Percentiles rank a stretch among this genome's conserved stretches.
phyloP scores from a whole-genome alignment of 768 basidiomycete species.

The Mycena filopes region DNA sequence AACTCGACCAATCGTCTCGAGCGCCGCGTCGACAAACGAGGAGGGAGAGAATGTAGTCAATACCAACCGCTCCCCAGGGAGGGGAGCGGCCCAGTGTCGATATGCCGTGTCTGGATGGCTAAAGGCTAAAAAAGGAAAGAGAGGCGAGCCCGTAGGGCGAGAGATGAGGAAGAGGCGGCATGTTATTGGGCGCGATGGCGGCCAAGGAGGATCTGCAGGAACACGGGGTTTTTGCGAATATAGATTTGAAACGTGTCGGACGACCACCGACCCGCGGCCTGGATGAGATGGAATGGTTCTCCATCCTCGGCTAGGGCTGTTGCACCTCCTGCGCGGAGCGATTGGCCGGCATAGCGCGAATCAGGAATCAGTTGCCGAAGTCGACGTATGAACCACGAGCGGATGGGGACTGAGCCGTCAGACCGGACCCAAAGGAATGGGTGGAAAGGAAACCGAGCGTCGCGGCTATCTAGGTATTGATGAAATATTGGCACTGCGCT shows the following conservation, averaged over 20 bases:
- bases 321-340: conserved; percentile 47
- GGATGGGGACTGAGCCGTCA: conserved; percentile 38
- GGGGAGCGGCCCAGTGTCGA: not conserved
- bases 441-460: conserved; percentile 24
- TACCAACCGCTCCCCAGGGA: not conserved
- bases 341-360: conserved; percentile 40
- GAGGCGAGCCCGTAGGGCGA: conserved; percentile 1
- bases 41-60: not conserved
- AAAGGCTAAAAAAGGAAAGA: not conserved
- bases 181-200: not conserved
- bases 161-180: not conserved
- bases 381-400: conserved; percentile 41
- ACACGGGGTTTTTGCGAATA: conserved; percentile 44
- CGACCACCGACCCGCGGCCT: conserved; percentile 46
- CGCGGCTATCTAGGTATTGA: conserved; percentile 32
- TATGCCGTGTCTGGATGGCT: not conserved
- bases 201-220: conserved; percentile 29
- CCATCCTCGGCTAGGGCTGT: conserved; percentile 45
- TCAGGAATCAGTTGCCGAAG: conserved; percentile 33
- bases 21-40: not conserved
- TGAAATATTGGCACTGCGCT: not conserved
- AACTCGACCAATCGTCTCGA: conserved; percentile 13
- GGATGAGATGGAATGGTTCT: conserved; percentile 40
- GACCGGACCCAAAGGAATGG: conserved; percentile 39
- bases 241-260: conserved; percentile 46